These are phyloP conservation scores for Trichoderma gracile DNA, from an alignment of 2,329 filamentous ascomycete species.

Conservation along the genomic window DNA sequence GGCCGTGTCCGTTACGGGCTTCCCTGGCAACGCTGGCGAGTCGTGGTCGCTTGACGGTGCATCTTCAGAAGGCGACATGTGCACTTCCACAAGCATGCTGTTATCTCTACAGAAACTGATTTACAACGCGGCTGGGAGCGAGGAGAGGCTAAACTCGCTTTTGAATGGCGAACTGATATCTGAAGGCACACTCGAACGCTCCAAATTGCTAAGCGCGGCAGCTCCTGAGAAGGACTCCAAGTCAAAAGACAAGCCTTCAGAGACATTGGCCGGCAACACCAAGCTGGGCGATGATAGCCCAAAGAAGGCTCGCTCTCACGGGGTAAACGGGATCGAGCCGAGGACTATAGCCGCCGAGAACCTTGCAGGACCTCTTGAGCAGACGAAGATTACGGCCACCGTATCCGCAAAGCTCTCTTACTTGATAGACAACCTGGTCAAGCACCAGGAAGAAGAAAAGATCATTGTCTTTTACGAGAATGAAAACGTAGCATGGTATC, in stretches of 20 bases:
- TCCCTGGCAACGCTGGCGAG: constrained; percentile 60
- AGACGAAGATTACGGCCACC: constrained; percentile 71
- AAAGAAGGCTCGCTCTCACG: constrained; percentile 38
- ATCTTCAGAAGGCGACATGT: constrained; percentile 49
- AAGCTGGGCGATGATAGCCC: constrained; percentile 43
- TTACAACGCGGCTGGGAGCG: constrained; percentile 46
- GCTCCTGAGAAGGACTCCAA: constrained; percentile 23
- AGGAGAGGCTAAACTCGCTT: constrained; percentile 48
- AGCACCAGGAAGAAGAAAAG: constrained; percentile 72
- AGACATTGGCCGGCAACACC: constrained; percentile 46
- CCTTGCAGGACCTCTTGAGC: constrained; percentile 51
- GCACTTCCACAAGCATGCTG: constrained; percentile 53
- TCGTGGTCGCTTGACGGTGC: constrained; percentile 68
- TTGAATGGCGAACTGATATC: constrained; percentile 49
- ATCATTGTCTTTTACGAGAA: constrained; percentile 92
- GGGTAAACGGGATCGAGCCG: constrained; percentile 32
- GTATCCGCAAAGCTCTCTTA: constrained; percentile 87
- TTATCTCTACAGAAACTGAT: constrained; percentile 55
- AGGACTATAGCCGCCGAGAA: constrained; percentile 31
- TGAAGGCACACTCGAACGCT: constrained; percentile 42
- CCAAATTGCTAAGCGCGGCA: constrained; percentile 34
- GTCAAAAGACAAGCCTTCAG: constrained; percentile 28
- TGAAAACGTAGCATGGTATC: constrained; percentile 82
- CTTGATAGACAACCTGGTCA: constrained; percentile 69
- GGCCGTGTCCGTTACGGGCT: constrained; percentile 68